phyloP scores from a whole-genome alignment of 1,284 basidiomycete genomes.

The Limonomyces culmigenus region DNA sequence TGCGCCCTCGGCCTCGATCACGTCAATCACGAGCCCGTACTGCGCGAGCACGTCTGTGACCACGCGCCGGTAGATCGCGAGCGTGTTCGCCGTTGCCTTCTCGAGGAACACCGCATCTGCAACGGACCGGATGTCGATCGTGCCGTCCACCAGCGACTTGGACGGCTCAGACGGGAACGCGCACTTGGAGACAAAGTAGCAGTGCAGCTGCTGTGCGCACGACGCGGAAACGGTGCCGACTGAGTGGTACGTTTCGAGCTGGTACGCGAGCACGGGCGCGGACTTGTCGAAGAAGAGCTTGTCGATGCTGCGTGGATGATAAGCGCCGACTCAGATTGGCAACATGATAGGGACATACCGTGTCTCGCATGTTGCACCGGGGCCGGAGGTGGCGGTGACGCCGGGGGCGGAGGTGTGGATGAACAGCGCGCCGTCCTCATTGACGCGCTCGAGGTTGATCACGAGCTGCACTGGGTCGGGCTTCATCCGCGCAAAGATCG shows the following conservation, averaged over 20 bases:
- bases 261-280: slow-evolving; percentile 65
- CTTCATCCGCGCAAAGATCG: slow-evolving; percentile 90
- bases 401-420: slow-evolving; percentile 90
- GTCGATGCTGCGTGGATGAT: slow-evolving; percentile 55
- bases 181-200: slow-evolving; percentile 93
- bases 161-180: slow-evolving; percentile 48
- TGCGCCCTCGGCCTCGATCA: slow-evolving; percentile 88
- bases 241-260: slow-evolving; percentile 95
- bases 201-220: slow-evolving; percentile 85
- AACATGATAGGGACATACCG: slow-evolving; percentile 25
- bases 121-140: slow-evolving; percentile 78
- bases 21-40: slow-evolving; percentile 84
- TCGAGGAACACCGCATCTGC: slow-evolving; percentile 88
- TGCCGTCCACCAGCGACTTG: slow-evolving; percentile 29
- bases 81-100: slow-evolving; percentile 85
- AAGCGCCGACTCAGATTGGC: neutral
- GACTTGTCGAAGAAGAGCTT: slow-evolving; percentile 78
- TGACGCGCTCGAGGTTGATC: slow-evolving; percentile 93
- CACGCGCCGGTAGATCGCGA: slow-evolving; percentile 86
- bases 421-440: slow-evolving; percentile 81
- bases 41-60: slow-evolving; percentile 80
- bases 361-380: slow-evolving; percentile 71
- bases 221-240: slow-evolving; percentile 77
- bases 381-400: slow-evolving; percentile 65
- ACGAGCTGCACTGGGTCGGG: slow-evolving; percentile 83